Conservation (phyloP, 768 basidiomycete species). For the Lyophyllum semitale region DNA sequence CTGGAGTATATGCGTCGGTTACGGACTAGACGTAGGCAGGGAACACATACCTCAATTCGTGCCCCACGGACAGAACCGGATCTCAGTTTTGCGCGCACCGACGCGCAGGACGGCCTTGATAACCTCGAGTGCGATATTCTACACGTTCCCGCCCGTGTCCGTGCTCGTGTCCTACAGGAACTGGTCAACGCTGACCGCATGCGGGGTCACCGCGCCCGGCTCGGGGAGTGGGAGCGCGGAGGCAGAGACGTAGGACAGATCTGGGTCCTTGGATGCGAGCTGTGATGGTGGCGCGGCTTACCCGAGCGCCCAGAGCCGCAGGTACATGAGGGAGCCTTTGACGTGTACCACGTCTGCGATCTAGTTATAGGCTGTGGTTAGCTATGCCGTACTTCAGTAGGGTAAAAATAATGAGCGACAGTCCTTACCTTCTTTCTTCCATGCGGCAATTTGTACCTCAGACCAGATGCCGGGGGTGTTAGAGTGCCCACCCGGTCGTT, state of each 20-base stretch:
- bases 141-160: conserved; percentile 66
- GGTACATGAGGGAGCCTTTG: conserved; percentile 45
- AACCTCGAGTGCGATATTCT: conserved; percentile 58
- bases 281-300: conserved; percentile 35
- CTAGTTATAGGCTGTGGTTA: not conserved
- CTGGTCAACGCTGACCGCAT: conserved; percentile 56
- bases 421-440: conserved; percentile 53
- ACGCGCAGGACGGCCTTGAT: conserved; percentile 50
- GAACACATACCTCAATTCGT: conserved; percentile 36
- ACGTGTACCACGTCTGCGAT: conserved; percentile 49
- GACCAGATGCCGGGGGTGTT: conserved; percentile 67
- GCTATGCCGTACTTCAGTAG: not conserved
- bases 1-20: conserved; percentile 10
- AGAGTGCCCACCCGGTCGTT: conserved; percentile 46
- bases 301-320: conserved; percentile 62
- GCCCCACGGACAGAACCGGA: conserved; percentile 63
- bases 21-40: not conserved
- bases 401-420: not conserved
- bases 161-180: conserved; percentile 61
- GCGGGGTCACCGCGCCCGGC: conserved; percentile 28
- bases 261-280: conserved; percentile 36
- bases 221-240: conserved; percentile 26
- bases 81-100: conserved; percentile 52
- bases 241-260: conserved; percentile 33
- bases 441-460: conserved; percentile 56